Evolutionary conservation across 139 green algal species (phyloP), one percentile per base, ranked within the genome.

Genomic region (Picocystis salinarum): DNA sequence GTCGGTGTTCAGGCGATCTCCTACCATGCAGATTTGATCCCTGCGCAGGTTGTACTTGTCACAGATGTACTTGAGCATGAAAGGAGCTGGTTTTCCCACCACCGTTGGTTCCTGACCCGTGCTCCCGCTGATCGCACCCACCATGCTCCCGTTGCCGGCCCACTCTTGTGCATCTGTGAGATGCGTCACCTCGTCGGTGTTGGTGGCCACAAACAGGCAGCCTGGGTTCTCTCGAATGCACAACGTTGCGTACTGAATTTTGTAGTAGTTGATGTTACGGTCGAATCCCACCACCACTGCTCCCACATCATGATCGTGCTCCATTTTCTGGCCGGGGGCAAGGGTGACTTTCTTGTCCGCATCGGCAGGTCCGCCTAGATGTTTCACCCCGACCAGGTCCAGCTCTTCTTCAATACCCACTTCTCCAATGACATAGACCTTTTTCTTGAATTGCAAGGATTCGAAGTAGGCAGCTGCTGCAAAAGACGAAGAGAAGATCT

Each of bases 211-310:
- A 73, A 99, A 99, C 24, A 84, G 40, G 75, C 88, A 99, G 39
- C 81, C 85, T 1, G 80, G 77, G 70, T 96, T 96, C 57, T 99
- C 88, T 5, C 81, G 64, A 50, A 99, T 87, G 73, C 88, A 99
- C 25, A 99, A 71, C 20, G 80, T 94, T 6, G 86, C 85, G 41
- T 84, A 87, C 76, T 96, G 85, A 51, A 99, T 90, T 69, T 99
- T 99, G 78, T 95, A 86, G 73, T 99, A 99, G 74, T 96, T 97
- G 68, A 99, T 70, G 71, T 95, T 58, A 28, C 85, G 69, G 75
- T 98, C 87, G 61, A 95, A 94, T 34, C 87, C 87, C 12, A 99
- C 89, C 28, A 96, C 70, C 22, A 99, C 88, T 1, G 88, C 88
- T 20, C 70, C 78, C 48, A 95, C 85, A 18, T 92, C 79, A 15